Base-by-base conservation (phyloP, 2,329 filamentous ascomycete genomes). In the Gnomoniopsis sp. region DNA sequence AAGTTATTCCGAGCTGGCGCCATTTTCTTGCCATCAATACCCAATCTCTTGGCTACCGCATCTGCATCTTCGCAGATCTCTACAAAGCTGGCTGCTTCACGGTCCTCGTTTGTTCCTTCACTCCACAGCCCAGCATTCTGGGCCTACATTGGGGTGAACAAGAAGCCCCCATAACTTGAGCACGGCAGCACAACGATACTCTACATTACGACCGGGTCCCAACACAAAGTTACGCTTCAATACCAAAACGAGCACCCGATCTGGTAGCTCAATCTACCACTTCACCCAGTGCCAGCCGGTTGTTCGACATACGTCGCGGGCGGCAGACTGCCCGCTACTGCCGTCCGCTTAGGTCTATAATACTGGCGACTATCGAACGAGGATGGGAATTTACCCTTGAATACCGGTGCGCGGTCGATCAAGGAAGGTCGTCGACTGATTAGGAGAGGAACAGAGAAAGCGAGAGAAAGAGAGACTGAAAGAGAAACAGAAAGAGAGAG, bases 121-220 rank as follows among this genome's bases (percentile, higher is more conserved):
- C 90, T 96, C 80, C 88, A 93, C 76, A 91, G 91, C 83, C 93
- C 92, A 78, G 87, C 88, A 75, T 87, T 88, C 83, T 91, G 92
- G 92, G 92, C 96, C 87, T 93, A 93, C 77, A 88, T 88, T 83
- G 93, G 93, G 89, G 90, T 92, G 81, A 91, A 95, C 83, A 95
- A 92, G 82, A 93, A 96, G 80, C 93, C 95, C 75, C 93, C 93
- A 83, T 98, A 98, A 97, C 79, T 93, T 76, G 81, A 68, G 60
- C 36, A 21, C 23, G 43, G 22, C 30, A 41, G 3, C 7, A 12
- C 15, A 10, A 49, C 21, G 19, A 55, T 22, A 14, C 8, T 33
- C 75, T 62, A 60, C 6, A 43, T 15, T 41, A 34, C 11, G 34
- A 49, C 34, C 21, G 14, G 14, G 17, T n/a, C 44, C 21, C 51